These are phyloP conservation scores for Thelephora aurantiotincta DNA, from an alignment of 768 basidiomycete species.

Conservation along the genomic window DNA sequence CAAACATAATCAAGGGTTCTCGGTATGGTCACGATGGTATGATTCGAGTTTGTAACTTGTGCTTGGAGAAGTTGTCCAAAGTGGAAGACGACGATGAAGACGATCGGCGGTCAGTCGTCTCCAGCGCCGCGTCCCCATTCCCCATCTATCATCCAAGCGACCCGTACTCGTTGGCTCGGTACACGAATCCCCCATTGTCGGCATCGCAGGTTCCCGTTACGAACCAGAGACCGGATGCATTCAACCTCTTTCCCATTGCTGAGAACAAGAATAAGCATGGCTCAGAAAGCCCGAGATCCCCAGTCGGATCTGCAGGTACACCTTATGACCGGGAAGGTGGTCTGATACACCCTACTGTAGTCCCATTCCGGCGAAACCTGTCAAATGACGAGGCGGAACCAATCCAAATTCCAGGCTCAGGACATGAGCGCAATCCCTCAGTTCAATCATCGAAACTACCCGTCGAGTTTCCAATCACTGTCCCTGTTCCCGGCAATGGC, in stretches of 20 bases:
- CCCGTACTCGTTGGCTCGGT: slow-evolving; percentile 27
- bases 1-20: slow-evolving; percentile 88
- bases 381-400: slow-evolving; percentile 66
- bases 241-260: slow-evolving; percentile 72
- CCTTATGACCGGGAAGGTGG: slow-evolving; percentile 33
- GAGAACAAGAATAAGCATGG: slow-evolving; percentile 47
- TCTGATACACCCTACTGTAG: slow-evolving; percentile 29
- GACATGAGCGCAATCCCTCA: slow-evolving; percentile 27
- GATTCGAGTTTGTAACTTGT: slow-evolving; percentile 91
- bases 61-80: slow-evolving; percentile 81
- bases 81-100: slow-evolving; percentile 87
- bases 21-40: slow-evolving; percentile 93
- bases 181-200: slow-evolving; percentile 78
- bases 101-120: slow-evolving; percentile 68
- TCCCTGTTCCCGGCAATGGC: slow-evolving; percentile 36
- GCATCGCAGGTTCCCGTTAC: slow-evolving; percentile 80
- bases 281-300: slow-evolving; percentile 39
- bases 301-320: slow-evolving; percentile 32
- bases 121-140: slow-evolving; percentile 54
- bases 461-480: slow-evolving; percentile 41
- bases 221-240: slow-evolving; percentile 62
- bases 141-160: slow-evolving; percentile 65
- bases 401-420: slow-evolving; percentile 25
- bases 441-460: slow-evolving; percentile 34
- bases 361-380: slow-evolving; percentile 63